Percentiles rank a stretch among this genome's conserved stretches.
Evolutionary conservation across 179 eudicot species (phyloP).

Genomic region (Vitellaria paradoxa): DNA sequence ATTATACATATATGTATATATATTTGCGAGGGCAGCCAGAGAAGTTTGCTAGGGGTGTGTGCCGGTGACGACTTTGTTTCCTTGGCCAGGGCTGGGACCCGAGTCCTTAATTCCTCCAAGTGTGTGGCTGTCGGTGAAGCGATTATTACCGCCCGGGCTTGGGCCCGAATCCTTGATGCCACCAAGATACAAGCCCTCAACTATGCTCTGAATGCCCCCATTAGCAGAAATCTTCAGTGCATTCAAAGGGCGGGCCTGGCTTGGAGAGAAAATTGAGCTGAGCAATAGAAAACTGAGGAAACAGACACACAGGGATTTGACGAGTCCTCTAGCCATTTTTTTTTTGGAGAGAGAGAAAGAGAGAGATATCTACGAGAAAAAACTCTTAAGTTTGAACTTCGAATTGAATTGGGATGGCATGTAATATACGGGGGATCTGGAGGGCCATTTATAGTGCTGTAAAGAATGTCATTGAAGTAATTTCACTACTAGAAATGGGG

Average conservation of each 20-base stretch:
- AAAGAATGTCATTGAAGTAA: not conserved
- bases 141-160: conserved; percentile 21
- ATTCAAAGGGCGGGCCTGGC: conserved; percentile 13
- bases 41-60: not conserved
- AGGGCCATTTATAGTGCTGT: conserved; percentile 1
- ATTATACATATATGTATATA: no score
- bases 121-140: not conserved
- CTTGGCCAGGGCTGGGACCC: conserved; percentile 34
- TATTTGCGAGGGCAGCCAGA: not conserved
- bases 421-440: not conserved
- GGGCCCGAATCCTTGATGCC: conserved; percentile 23
- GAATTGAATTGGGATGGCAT: not conserved
- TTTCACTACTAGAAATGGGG: not conserved
- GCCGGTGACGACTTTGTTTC: conserved; percentile 14
- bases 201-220: not conserved
- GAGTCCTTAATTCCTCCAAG: conserved; percentile 21
- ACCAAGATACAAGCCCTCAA: conserved; percentile 16
- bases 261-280: not conserved
- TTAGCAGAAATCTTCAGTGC: not conserved
- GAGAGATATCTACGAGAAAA: not conserved
- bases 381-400: no score
- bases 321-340: not conserved
- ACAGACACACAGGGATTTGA: not conserved
- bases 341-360: not conserved
- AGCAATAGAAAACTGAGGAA: not conserved